Evolutionary conservation across 2,329 filamentous ascomycete species (phyloP).

Genomic region (Penicillium fuscoglaucum): DNA sequence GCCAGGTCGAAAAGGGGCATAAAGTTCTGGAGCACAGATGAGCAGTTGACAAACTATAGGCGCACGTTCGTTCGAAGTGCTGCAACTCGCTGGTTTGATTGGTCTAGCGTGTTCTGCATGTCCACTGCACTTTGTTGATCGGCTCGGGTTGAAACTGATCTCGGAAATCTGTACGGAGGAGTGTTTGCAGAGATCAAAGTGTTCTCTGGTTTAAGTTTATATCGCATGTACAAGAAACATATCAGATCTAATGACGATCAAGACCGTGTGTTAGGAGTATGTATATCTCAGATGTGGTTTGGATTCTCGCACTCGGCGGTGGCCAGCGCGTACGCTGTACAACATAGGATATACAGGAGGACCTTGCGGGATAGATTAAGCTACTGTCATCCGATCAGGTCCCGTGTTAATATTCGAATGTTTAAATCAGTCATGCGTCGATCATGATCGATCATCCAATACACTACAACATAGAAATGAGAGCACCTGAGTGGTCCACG

Average conservation of each 20-base stretch:
- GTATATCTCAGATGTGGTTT: background rate
- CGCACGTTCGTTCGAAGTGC: conserved; percentile 1
- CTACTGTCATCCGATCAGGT: background rate
- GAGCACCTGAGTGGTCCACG: background rate
- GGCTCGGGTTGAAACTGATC: background rate
- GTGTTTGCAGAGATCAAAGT: background rate
- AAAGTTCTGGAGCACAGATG: background rate
- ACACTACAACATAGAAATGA: background rate
- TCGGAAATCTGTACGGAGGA: background rate
- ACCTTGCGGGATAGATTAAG: background rate
- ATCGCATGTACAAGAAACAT: background rate
- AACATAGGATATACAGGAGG: background rate
- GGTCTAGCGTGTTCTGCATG: conserved; percentile 1
- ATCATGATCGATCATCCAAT: background rate
- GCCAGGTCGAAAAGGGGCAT: background rate
- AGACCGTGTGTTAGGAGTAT: background rate
- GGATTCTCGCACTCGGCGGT: background rate
- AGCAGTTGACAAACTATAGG: conserved; percentile 9
- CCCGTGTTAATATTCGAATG: background rate
- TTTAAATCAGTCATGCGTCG: background rate
- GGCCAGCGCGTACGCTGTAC: background rate
- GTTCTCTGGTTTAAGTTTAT: background rate
- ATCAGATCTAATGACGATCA: background rate
- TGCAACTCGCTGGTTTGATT: conserved; percentile 6
- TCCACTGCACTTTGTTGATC: conserved; percentile 6